Evolutionary conservation across 2,329 filamentous ascomycete species (phyloP), one percentile per base, ranked within the genome.

Genomic region (Zymoseptoria crescenta): DNA sequence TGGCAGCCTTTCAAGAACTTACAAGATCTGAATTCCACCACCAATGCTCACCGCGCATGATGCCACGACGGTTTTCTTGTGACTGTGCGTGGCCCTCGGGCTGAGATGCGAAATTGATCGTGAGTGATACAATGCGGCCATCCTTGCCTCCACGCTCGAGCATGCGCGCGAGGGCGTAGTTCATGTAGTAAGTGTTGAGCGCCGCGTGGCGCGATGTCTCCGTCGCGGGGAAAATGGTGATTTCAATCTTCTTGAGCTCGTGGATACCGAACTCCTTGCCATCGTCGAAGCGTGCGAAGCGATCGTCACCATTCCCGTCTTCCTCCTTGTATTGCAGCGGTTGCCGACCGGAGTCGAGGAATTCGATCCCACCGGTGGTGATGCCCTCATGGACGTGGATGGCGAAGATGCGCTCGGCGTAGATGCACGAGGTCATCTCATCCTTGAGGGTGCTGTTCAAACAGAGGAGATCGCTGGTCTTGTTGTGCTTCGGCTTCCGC

Each of bases 111-210:
- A 72, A 72, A 19, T 62, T 56, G 56, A 72, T 61, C 1, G 28
- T 61, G 51, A 72, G 52, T 27, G 52, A 57, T 3, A 59, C 62
- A 49, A 69, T 68, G 21, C 60, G 63, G 28, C 68, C 57, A 13
- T 64, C 63, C 28, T 54, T 28, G 13, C 54, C 56, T 13, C 59
- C 53, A 8, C 64, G 59, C n/a, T 67, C 56, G 7, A 72, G 62
- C 10, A 71, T 59, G 9, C 59, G 61, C 52, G 59, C 62, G 4
- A 72, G 62, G 9, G 68, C 66, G 7, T 63, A 60, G 19, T 62
- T 58, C 65, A 70, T 70, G 64, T 65, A 71, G 60, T 68, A 70
- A 0, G 69, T 70, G 59, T 68, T 68, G 56, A 70, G 59, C 1
- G 64, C 54, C 2, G 62, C 61, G 49, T 67, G 64, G n/a, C 62